Evolutionary conservation across 1,139 yeast species (phyloP).

Genomic region (Protomyces arabidopsidicola): DNA sequence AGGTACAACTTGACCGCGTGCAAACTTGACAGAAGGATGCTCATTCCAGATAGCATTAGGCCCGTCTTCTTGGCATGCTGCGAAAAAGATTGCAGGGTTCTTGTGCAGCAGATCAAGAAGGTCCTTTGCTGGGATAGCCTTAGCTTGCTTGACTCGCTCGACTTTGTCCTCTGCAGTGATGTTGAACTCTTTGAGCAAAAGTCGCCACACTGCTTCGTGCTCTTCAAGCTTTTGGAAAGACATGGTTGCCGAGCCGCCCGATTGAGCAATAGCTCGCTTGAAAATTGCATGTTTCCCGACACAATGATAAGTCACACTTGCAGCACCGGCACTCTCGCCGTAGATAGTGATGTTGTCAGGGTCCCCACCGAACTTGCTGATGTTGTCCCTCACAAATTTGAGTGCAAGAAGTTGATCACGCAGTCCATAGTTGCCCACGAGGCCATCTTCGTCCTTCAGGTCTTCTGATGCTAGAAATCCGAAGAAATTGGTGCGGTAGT

Average conservation of each 20-base stretch:
- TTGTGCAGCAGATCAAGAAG: neutral
- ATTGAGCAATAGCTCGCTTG: constrained; percentile 21
- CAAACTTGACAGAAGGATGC: constrained; percentile 17
- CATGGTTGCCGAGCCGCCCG: constrained; percentile 25
- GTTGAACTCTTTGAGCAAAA: constrained; percentile 3
- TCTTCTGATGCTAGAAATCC: constrained; percentile 39
- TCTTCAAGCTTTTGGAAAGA: constrained; percentile 1
- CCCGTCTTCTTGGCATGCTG: constrained; percentile 19
- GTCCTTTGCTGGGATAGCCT: constrained; percentile 3
- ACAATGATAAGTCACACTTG: constrained; percentile 27
- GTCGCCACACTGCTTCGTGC: constrained; percentile 13
- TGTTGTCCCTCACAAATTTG: constrained; percentile 41
- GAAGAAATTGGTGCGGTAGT: constrained; percentile 41
- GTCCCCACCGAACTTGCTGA: constrained; percentile 41
- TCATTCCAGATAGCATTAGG: constrained; percentile 20
- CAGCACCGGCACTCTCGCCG: constrained; percentile 44
- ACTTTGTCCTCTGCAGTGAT: neutral
- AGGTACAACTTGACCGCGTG: constrained; percentile 5
- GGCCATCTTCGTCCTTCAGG: constrained; percentile 20
- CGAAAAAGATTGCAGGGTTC: constrained; percentile 7
- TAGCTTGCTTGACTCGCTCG: constrained; percentile 9
- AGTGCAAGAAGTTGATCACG: constrained; percentile 41
- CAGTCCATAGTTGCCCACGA: constrained; percentile 39
- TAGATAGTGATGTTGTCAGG: constrained; percentile 39
- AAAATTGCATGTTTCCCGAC: constrained; percentile 16